Conservation (phyloP, 2,329 filamentous ascomycete species). For the Aspergillus thermomutatus region DNA sequence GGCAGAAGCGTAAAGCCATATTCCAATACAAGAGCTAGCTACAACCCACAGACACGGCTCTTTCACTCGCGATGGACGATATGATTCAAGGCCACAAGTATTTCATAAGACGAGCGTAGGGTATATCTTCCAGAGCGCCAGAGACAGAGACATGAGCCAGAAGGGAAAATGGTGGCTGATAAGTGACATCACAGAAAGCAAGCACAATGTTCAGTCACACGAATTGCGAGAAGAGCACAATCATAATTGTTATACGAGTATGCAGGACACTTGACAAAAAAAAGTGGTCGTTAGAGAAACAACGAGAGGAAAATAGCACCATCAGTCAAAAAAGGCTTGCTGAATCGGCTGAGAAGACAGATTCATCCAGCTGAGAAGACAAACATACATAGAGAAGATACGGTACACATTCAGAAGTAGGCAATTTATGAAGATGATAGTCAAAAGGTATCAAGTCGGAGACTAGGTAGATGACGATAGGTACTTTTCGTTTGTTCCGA, state of each 20-base stretch:
- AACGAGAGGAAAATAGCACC: constrained; percentile 16
- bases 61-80: background rate
- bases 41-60: background rate
- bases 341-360: constrained; percentile 9
- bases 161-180: constrained; percentile 7
- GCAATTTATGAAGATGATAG: constrained; percentile 17
- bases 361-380: constrained; percentile 10
- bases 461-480: constrained; percentile 21
- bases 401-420: constrained; percentile 20
- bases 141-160: constrained; percentile 6
- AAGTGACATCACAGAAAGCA: constrained; percentile 6
- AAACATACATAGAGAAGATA: constrained; percentile 21
- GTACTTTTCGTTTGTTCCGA: constrained; percentile 37
- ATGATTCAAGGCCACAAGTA: background rate
- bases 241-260: constrained; percentile 1
- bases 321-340: constrained; percentile 15
- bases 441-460: constrained; percentile 16
- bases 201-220: background rate
- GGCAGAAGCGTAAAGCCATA: background rate
- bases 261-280: background rate
- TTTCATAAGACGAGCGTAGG: constrained; percentile 18
- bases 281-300: constrained; percentile 11
- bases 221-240: background rate
- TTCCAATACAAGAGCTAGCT: background rate
- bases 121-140: constrained; percentile 27